Evolutionary conservation across 1,284 basidiomycete species (phyloP).

Genomic region (Ustilago esculenta): DNA sequence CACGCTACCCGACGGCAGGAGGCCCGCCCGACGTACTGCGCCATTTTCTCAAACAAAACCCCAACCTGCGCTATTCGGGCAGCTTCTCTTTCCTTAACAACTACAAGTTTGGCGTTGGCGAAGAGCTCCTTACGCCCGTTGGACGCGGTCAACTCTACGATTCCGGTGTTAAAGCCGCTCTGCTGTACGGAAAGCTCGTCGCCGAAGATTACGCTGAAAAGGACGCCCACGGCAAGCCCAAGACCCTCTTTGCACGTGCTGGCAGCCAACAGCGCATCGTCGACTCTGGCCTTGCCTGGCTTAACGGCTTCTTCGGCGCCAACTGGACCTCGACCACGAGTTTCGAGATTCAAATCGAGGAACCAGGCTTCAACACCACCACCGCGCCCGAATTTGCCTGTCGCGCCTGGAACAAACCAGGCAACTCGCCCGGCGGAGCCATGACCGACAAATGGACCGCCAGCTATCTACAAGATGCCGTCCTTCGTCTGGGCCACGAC

Average conservation of each 20-base stretch:
- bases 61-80: constrained; percentile 41
- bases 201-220: constrained; percentile 26
- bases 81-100: constrained; percentile 54
- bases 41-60: constrained; percentile 31
- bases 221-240: constrained; percentile 17
- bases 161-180: constrained; percentile 53
- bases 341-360: constrained; percentile 64
- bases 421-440: constrained; percentile 15
- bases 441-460: constrained; percentile 49
- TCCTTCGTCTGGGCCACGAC: constrained; percentile 47
- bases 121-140: constrained; percentile 61
- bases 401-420: constrained; percentile 20
- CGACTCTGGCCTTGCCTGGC: constrained; percentile 58
- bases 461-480: constrained; percentile 60
- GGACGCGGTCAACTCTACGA: constrained; percentile 60
- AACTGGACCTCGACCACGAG: constrained; percentile 41
- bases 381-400: constrained; percentile 63
- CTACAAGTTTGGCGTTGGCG: constrained; percentile 58
- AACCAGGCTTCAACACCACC: constrained; percentile 60
- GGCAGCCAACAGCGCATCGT: constrained; percentile 65
- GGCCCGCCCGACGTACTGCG: constrained; percentile 33
- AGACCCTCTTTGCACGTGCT: constrained; percentile 58
- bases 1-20: constrained; percentile 57
- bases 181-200: constrained; percentile 49
- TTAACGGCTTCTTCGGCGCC: constrained; percentile 52